Conservation (phyloP, 768 basidiomycete species). For the Neoboletus subvelutipes region DNA sequence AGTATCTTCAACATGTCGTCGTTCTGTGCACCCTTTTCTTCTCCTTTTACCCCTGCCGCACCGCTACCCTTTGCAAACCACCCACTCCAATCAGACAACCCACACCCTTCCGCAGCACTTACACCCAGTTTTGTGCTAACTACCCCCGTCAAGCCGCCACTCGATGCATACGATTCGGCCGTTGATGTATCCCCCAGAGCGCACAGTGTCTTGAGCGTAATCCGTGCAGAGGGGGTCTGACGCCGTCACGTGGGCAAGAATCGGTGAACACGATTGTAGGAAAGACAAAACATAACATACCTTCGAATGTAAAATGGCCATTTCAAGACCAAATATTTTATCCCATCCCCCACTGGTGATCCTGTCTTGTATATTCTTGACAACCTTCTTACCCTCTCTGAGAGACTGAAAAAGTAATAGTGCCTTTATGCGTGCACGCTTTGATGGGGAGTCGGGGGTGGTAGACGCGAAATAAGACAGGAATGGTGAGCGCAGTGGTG, state of each 20-base stretch:
- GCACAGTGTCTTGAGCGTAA: slow-evolving; percentile 64
- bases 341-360: slow-evolving; percentile 32
- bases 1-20: slow-evolving; percentile 62
- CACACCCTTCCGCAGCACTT: slow-evolving; percentile 54
- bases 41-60: slow-evolving; percentile 39
- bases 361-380: slow-evolving; percentile 20
- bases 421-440: slow-evolving; percentile 69
- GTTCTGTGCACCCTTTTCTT: slow-evolving; percentile 43
- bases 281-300: slow-evolving; percentile 35
- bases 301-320: slow-evolving; percentile 78
- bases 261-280: background rate
- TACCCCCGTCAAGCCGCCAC: slow-evolving; percentile 62
- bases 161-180: slow-evolving; percentile 84
- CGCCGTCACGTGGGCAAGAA: background rate
- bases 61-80: slow-evolving; percentile 50
- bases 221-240: slow-evolving; percentile 15
- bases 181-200: slow-evolving; percentile 70
- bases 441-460: slow-evolving; percentile 75
- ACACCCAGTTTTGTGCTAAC: slow-evolving; percentile 53
- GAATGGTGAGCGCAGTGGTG: slow-evolving; percentile 23
- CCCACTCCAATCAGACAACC: slow-evolving; percentile 39
- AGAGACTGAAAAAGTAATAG: slow-evolving; percentile 69
- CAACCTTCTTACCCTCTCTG: slow-evolving; percentile 15
- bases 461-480: slow-evolving; percentile 79
- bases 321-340: slow-evolving; percentile 64